Percentiles rank a stretch among this genome's conserved stretches.
Conservation (phyloP, 1,139 yeast species). For the Pichia sp. region DNA sequence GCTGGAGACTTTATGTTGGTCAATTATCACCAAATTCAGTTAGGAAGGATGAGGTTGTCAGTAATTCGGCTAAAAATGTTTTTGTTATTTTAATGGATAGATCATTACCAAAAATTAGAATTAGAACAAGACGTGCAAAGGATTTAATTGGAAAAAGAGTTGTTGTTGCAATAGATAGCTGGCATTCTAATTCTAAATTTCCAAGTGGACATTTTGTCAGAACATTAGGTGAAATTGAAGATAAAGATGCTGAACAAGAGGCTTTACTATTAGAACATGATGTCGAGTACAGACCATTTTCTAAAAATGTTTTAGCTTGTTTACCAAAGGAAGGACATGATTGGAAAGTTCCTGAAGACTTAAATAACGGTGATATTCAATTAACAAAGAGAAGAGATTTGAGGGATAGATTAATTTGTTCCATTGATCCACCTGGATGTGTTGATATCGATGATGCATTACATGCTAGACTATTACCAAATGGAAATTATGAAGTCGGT, state of each 20-base stretch:
- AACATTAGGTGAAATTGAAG: constrained; percentile 81
- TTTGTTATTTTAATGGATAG: constrained; percentile 87
- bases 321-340: constrained; percentile 88
- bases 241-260: constrained; percentile 94
- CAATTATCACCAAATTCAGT: constrained; percentile 82
- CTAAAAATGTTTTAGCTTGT: constrained; percentile 87
- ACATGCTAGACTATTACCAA: constrained; percentile 77
- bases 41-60: constrained; percentile 38
- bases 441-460: constrained; percentile 99
- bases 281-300: constrained; percentile 93
- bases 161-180: constrained; percentile 85
- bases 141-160: constrained; percentile 82
- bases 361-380: constrained; percentile 53
- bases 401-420: constrained; percentile 83
- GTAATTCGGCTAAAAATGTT: constrained; percentile 65
- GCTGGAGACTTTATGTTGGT: constrained; percentile 96
- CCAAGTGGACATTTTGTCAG: constrained; percentile 96
- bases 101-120: constrained; percentile 79
- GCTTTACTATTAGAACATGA: constrained; percentile 91
- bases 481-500: constrained; percentile 95
- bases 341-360: constrained; percentile 77
- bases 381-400: constrained; percentile 70
- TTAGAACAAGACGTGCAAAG: constrained; percentile 78
- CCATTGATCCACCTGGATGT: constrained; percentile 97
- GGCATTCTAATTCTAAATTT: constrained; percentile 78